Percentiles rank a stretch among this genome's conserved stretches.
Conservation (phyloP, 23 red algal genomes). For the Gracilariopsis chorda region DNA sequence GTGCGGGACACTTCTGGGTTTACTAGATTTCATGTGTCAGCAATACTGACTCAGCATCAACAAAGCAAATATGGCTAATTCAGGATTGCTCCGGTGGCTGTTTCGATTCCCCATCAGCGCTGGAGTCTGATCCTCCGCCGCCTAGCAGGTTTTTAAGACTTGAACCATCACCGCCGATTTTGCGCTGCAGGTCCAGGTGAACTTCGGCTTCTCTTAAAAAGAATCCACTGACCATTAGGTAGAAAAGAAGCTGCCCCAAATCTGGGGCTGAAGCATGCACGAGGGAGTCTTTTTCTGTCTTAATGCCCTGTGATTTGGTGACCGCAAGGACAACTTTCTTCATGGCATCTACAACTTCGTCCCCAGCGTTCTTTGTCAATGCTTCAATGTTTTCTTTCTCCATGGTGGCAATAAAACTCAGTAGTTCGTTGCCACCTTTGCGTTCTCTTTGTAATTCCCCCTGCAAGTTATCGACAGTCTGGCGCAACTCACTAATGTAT, state of each 20-base stretch:
- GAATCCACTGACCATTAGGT: conserved; percentile 88
- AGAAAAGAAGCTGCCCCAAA: conserved; percentile 87
- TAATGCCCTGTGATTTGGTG: conserved; percentile 66
- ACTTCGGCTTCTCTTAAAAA: conserved; percentile 90
- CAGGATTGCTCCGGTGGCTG: background rate
- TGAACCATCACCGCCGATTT: conserved; percentile 35
- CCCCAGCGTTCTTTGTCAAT: conserved; percentile 79
- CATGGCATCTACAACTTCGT: conserved; percentile 97
- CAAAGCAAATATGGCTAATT: background rate
- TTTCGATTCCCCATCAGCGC: background rate
- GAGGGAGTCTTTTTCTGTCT: conserved; percentile 28
- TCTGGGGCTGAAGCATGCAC: conserved; percentile 73
- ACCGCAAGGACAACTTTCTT: conserved; percentile 76
- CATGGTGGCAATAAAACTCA: conserved; percentile 86
- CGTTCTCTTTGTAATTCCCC: conserved; percentile 62
- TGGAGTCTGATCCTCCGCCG: background rate
- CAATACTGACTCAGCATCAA: background rate
- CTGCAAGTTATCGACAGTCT: conserved; percentile 65
- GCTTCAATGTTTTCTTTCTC: conserved; percentile 82
- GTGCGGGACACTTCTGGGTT: too few species aligned
- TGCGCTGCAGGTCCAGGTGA: conserved; percentile 76
- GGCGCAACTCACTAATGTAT: conserved; percentile 77
- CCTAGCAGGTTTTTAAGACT: conserved; percentile 40
- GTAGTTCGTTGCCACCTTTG: conserved; percentile 78
- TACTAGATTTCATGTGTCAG: too few species aligned